Conservation (phyloP, 768 basidiomycete genomes). For the Sutorius australiensis region DNA sequence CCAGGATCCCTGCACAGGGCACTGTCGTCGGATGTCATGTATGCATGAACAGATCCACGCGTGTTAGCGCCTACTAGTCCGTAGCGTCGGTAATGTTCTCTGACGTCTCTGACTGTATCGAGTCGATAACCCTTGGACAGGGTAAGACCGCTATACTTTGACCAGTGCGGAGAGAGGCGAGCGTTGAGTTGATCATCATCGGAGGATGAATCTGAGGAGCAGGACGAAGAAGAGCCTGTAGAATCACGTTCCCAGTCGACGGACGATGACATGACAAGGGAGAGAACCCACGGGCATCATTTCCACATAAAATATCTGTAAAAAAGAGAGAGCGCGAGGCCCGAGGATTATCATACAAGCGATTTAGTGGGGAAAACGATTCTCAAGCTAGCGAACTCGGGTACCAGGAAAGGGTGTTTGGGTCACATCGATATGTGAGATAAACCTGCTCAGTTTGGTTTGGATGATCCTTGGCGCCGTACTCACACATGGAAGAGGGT, state of each 20-base stretch:
- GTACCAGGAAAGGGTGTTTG: background rate
- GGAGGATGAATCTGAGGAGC: slow-evolving; percentile 48
- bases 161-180: slow-evolving; percentile 62
- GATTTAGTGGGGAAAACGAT: background rate
- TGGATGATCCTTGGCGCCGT: background rate
- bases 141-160: slow-evolving; percentile 46
- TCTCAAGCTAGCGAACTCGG: background rate
- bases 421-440: slow-evolving; percentile 10
- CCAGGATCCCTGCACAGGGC: slow-evolving; percentile 70
- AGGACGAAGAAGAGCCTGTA: slow-evolving; percentile 35
- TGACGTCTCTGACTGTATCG: slow-evolving; percentile 67
- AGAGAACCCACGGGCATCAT: slow-evolving; percentile 33
- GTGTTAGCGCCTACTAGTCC: slow-evolving; percentile 18
- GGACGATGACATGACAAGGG: slow-evolving; percentile 68
- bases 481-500: slow-evolving; percentile 69
- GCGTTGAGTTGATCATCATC: slow-evolving; percentile 52
- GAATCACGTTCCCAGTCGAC: slow-evolving; percentile 35
- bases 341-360: background rate
- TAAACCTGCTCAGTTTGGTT: slow-evolving; percentile 9
- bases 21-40: slow-evolving; percentile 43
- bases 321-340: background rate
- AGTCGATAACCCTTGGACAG: slow-evolving; percentile 54
- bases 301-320: slow-evolving; percentile 13
- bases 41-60: slow-evolving; percentile 33
- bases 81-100: slow-evolving; percentile 47